These are phyloP conservation scores for Dicorynia guianensis DNA, from an alignment of 306 rosid genomes.

Conservation along the genomic window DNA sequence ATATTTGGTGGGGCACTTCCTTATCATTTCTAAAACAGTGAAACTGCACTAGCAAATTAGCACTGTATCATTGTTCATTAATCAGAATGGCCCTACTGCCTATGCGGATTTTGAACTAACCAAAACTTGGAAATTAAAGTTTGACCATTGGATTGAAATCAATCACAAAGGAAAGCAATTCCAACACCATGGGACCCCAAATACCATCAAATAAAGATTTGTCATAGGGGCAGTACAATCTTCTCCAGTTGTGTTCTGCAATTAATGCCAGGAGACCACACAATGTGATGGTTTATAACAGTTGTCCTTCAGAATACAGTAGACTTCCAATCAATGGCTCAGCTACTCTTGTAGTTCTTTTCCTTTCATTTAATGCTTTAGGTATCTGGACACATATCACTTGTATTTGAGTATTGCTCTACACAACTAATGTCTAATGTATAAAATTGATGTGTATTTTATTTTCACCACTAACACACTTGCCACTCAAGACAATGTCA, in stretches of 20 bases:
- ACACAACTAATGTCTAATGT: no score
- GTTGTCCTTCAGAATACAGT: no score
- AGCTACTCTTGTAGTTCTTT: not conserved
- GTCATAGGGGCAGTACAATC: not conserved
- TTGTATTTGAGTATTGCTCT: no score
- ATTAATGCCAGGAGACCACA: not conserved
- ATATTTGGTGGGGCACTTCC: not conserved
- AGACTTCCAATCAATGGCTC: not conserved
- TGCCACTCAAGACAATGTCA: no score
- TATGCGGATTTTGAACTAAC: no score
- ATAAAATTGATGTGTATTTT: no score
- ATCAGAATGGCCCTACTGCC: not conserved
- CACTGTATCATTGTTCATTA: not conserved
- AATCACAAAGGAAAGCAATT: not conserved
- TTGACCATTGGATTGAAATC: not conserved
- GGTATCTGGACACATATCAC: not conserved
- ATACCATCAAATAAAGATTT: not conserved
- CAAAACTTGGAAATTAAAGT: not conserved
- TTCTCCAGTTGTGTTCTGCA: not conserved
- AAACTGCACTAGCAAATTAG: not conserved
- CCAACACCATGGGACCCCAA: not conserved
- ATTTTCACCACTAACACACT: no score
- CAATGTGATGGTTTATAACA: no score
- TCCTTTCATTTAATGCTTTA: not conserved
- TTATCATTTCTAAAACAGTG: not conserved